A percentile compares a stretch with the other conserved stretches of the same genome.
These are phyloP conservation scores for Aethionema arabicum DNA, from an alignment of 345 rosid genomes.

Conservation along the genomic window DNA sequence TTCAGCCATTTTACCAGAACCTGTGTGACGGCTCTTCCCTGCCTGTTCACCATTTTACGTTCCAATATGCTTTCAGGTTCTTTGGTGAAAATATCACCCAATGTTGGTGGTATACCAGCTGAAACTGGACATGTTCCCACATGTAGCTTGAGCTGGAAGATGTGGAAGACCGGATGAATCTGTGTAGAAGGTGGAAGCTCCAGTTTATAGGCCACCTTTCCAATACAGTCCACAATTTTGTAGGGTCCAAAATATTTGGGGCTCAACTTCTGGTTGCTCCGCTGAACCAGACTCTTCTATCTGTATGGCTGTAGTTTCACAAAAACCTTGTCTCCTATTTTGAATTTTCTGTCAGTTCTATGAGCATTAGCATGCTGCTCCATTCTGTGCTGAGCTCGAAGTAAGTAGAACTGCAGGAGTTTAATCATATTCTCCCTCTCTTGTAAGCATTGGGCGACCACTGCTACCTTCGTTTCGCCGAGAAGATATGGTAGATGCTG, in stretches of 20 bases:
- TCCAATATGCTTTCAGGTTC: too few relatives aligned
- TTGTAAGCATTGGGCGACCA: background rate
- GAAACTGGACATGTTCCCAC: too few relatives aligned
- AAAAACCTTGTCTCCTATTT: background rate
- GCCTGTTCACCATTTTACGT: too few relatives aligned
- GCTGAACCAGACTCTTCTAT: background rate
- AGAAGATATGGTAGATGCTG: background rate
- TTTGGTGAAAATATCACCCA: too few relatives aligned
- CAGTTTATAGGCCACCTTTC: background rate
- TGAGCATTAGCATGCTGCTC: background rate
- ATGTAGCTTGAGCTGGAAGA: background rate
- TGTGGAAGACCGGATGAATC: background rate
- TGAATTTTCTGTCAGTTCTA: background rate
- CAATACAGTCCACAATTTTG: background rate
- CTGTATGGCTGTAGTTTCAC: background rate
- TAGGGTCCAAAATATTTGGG: background rate
- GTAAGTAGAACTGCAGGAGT: background rate
- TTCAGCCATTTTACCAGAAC: too few relatives aligned
- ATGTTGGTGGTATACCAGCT: too few relatives aligned
- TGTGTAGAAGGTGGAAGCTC: accelerated
- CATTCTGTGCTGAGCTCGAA: background rate
- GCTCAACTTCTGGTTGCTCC: background rate
- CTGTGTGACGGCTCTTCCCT: too few relatives aligned
- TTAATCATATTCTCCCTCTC: background rate
- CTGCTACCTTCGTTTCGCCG: background rate